Evolutionary conservation across 164 flowering plant species (phyloP).

Genomic region (Berberis thunbergii): DNA sequence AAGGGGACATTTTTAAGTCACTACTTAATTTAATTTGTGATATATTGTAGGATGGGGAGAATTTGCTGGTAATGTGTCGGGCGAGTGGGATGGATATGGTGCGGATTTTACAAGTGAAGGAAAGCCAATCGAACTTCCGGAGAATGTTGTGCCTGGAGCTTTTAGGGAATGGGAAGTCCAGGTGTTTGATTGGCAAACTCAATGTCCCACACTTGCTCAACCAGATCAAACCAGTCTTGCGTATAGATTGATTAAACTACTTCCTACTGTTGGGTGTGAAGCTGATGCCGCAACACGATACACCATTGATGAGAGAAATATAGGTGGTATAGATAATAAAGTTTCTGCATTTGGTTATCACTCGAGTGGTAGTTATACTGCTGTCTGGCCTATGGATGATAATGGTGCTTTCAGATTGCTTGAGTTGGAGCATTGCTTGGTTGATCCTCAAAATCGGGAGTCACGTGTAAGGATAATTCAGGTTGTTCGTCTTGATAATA

Average conservation of each 20-base stretch:
- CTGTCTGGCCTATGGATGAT: constrained; percentile 45
- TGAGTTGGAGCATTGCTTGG: constrained; percentile 84
- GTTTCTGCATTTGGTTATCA: constrained; percentile 59
- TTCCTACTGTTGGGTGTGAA: constrained; percentile 97
- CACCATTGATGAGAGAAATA: constrained; percentile 45
- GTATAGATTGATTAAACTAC: constrained; percentile 65
- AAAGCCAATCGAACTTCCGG: constrained; percentile 75
- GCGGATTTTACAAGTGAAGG: constrained; percentile 77
- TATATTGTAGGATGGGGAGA: constrained; percentile 51
- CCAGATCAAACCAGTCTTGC: constrained; percentile 22
- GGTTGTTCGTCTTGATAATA: constrained; percentile 31
- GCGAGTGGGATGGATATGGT: constrained; percentile 96
- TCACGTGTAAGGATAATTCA: constrained; percentile 77
- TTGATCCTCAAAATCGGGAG: constrained; percentile 60
- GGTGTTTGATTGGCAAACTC: constrained; percentile 97
- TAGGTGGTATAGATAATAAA: constrained; percentile 31
- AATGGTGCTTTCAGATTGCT: constrained; percentile 19
- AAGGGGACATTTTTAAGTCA: background rate
- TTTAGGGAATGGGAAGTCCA: constrained; percentile 91
- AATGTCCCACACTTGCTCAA: constrained; percentile 82
- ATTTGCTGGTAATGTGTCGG: constrained; percentile 67
- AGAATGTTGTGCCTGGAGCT: constrained; percentile 80
- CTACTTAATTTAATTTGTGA: background rate
- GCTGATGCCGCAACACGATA: constrained; percentile 94
- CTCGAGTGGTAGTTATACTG: constrained; percentile 64